Evolutionary conservation across 371 early-diverging fungal species (phyloP).

Genomic region (Apophysomyces variabilis): DNA sequence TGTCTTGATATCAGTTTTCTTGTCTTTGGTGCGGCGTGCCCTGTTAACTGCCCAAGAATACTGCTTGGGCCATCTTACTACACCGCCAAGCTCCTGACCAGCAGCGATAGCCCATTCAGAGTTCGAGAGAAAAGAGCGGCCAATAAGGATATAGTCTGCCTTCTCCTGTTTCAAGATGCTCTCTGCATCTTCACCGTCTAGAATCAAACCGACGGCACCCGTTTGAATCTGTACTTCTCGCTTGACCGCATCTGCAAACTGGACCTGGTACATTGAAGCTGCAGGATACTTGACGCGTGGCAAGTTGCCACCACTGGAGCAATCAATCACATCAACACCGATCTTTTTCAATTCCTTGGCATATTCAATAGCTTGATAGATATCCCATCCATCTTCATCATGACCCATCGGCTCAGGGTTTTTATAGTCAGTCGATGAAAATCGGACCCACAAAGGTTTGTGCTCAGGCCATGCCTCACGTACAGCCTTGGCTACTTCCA

Average conservation of each 20-base stretch:
- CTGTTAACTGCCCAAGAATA: constrained; percentile 1
- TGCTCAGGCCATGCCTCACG: constrained; percentile 65
- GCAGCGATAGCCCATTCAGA: constrained; percentile 42
- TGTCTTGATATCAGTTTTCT: too few relatives aligned
- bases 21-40: not conserved
- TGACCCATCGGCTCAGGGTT: constrained; percentile 30
- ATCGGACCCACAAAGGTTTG: constrained; percentile 76
- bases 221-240: constrained; percentile 54
- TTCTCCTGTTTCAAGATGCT: constrained; percentile 58
- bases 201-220: constrained; percentile 73
- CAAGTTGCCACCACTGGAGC: too few relatives aligned
- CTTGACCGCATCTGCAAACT: constrained; percentile 64
- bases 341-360: constrained; percentile 52
- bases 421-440: constrained; percentile 67
- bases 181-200: constrained; percentile 60
- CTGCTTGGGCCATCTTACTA: constrained; percentile 47
- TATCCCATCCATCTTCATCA: constrained; percentile 56
- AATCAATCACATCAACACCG: constrained; percentile 80
- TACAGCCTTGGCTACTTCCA: constrained; percentile 61
- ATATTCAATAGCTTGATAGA: constrained; percentile 69
- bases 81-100: constrained; percentile 63
- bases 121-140: constrained; percentile 68
- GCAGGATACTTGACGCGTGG: not conserved
- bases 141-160: constrained; percentile 73
- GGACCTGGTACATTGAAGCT: constrained; percentile 61